Evolutionary conservation across 768 basidiomycete species (phyloP).

Genomic region (Leccinum obscurum): DNA sequence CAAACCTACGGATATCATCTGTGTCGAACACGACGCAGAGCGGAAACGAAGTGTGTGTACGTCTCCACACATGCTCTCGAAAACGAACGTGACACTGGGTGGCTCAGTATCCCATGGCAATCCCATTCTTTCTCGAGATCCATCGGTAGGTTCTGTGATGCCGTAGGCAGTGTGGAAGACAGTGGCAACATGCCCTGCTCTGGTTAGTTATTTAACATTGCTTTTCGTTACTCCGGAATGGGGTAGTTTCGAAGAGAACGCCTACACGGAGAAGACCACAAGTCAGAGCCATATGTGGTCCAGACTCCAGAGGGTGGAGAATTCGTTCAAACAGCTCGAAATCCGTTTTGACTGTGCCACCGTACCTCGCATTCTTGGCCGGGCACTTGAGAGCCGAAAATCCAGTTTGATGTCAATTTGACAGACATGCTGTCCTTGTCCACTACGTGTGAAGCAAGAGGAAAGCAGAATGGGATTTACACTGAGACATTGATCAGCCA

Average conservation of each 20-base stretch:
- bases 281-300: slow-evolving; percentile 64
- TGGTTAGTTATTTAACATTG: slow-evolving; percentile 73
- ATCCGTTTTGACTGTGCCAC: slow-evolving; percentile 70
- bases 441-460: slow-evolving; percentile 38
- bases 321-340: slow-evolving; percentile 64
- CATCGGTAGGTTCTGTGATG: slow-evolving; percentile 74
- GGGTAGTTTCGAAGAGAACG: neutral
- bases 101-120: slow-evolving; percentile 73
- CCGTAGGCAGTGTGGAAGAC: slow-evolving; percentile 74
- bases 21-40: neutral
- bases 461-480: neutral
- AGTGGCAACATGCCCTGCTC: slow-evolving; percentile 82
- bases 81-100: neutral
- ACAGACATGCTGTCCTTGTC: slow-evolving; percentile 86
- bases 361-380: slow-evolving; percentile 64
- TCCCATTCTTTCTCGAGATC: slow-evolving; percentile 83
- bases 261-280: slow-evolving; percentile 80
- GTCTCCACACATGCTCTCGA: neutral
- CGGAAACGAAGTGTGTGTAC: neutral
- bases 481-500: neutral
- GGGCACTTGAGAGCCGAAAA: slow-evolving; percentile 71
- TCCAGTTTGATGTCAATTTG: slow-evolving; percentile 75
- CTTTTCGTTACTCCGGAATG: neutral
- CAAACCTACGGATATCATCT: neutral
- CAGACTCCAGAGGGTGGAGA: slow-evolving; percentile 43